Base-by-base conservation (phyloP, 768 basidiomycete species). In the Candolleomyces eurysporus region DNA sequence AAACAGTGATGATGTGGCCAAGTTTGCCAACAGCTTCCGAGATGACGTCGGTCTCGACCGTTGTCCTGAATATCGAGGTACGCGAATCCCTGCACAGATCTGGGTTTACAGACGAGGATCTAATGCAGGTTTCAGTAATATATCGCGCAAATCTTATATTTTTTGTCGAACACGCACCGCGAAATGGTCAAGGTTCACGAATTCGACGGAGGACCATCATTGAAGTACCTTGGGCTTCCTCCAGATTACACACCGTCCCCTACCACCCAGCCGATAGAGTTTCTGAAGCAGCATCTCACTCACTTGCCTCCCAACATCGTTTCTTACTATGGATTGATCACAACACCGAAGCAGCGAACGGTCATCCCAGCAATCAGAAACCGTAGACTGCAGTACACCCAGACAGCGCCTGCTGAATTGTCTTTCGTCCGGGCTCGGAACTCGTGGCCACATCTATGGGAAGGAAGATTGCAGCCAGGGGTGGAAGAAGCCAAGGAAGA, bases 391-490 rank as follows among this genome's bases (percentile, higher is more conserved):
- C 82, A 80, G 65, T 92, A 87, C 73, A 76, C 78, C 21, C 78
- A 78, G 48, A 80, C 79, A 16, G 74, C 77, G 54, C 88, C 91
- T 19, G 71, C 75, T 4, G 82, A 87, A 63, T 76, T 94, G 4
- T 71, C 71, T 17, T 85, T 88, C 66, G 72, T 72, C 3, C 67
- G 74, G 26, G 91, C 88, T 6, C 79, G 76, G 49, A 78, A 71
- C 32, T 75, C 72, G 26, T 93, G 92, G 90, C 87, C 90, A 8
- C 68, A 77, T 22, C 73, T 93, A 13, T 93, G 90, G 87, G 77
- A 82, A 39, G 86, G 88, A 1, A 72, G 74, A 45, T 82, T 82
- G 60, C 75, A 78, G 7, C 66, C 73, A 19, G 84, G 84, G 11
- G 64, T 70, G 48, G 79, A 83, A 65, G 84, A 85, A 62, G 86